Evolutionary conservation across 495 filamentous ascomycete genomes (phyloP).

Genomic region (Chaetomium tenue): DNA sequence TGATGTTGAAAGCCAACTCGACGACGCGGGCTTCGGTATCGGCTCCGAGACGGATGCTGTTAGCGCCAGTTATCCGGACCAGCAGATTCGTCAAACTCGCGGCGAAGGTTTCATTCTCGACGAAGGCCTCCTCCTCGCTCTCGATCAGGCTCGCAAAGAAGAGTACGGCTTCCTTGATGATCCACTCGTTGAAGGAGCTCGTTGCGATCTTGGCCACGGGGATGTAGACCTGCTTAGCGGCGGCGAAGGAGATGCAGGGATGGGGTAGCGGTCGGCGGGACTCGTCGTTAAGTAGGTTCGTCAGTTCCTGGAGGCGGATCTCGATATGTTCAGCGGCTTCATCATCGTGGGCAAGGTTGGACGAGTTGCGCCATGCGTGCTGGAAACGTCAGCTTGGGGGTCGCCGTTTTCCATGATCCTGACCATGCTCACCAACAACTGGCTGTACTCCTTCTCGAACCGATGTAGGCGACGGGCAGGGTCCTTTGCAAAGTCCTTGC

Average conservation of each 20-base stretch:
- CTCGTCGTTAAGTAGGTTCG: constrained; percentile 81
- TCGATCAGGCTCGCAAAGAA: constrained; percentile 90
- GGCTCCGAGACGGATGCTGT: constrained; percentile 57
- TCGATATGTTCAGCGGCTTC: constrained; percentile 56
- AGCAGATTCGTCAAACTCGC: constrained; percentile 79
- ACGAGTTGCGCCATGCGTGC: constrained; percentile 76
- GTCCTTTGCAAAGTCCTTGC: constrained; percentile 64
- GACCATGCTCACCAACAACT: constrained; percentile 66
- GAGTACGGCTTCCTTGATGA: constrained; percentile 76
- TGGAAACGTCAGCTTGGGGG: constrained; percentile 34
- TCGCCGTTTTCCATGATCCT: neutral
- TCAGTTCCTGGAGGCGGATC: constrained; percentile 60
- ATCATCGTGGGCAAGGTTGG: constrained; percentile 51
- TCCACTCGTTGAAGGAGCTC: constrained; percentile 70
- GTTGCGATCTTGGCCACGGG: constrained; percentile 82
- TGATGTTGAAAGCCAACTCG: constrained; percentile 88
- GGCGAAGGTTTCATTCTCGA: constrained; percentile 80
- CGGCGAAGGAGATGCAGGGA: constrained; percentile 80
- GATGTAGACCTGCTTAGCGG: constrained; percentile 80
- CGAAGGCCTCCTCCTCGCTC: constrained; percentile 91
- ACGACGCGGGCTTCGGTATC: constrained; percentile 82
- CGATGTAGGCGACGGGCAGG: constrained; percentile 82
- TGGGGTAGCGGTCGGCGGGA: constrained; percentile 81
- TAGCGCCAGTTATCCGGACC: constrained; percentile 60
- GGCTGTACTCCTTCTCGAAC: constrained; percentile 85